Conservation (phyloP, 345 rosid species). For the Psidium guajava region DNA sequence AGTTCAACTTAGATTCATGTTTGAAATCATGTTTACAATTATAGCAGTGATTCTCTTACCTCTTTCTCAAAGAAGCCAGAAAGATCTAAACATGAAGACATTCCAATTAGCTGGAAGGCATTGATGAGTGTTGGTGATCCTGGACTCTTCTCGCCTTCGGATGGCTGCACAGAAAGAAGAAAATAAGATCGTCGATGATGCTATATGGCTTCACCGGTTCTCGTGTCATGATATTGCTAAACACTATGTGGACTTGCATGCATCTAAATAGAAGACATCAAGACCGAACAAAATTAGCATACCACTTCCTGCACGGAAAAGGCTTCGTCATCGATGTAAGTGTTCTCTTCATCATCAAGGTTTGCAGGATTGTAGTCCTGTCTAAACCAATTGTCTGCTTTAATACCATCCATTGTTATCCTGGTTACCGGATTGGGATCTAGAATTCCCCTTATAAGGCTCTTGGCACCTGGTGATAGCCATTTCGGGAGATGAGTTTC, state of each 20-base stretch:
- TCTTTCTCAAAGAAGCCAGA: conserved; percentile 87
- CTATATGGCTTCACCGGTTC: not conserved
- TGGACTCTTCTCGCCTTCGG: conserved; percentile 35
- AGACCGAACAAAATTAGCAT: conserved; percentile 2
- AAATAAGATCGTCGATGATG: not conserved
- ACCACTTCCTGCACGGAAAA: conserved; percentile 52
- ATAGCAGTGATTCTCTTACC: conserved; percentile 20
- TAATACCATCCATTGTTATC: conserved; percentile 51
- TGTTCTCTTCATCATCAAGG: conserved; percentile 56
- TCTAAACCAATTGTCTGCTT: conserved; percentile 78
- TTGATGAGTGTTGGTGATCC: conserved; percentile 53
- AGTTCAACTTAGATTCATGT: not conserved
- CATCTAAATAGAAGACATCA: not conserved
- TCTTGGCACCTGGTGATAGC: conserved; percentile 71
- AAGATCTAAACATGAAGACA: conserved; percentile 94
- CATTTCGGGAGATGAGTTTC: conserved; percentile 72
- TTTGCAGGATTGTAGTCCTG: conserved; percentile 50
- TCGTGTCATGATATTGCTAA: not conserved
- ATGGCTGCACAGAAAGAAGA: conserved; percentile 25
- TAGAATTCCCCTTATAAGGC: conserved; percentile 61
- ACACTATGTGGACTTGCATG: not conserved
- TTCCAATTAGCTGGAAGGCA: conserved; percentile 92
- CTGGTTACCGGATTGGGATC: conserved; percentile 74
- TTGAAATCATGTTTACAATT: not conserved
- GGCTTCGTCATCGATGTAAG: conserved; percentile 40